A percentile compares a stretch with the other conserved stretches of the same genome.
phyloP scores from a whole-genome alignment of 108 stramenopile species.

The Nannochloropsis oceanica region DNA sequence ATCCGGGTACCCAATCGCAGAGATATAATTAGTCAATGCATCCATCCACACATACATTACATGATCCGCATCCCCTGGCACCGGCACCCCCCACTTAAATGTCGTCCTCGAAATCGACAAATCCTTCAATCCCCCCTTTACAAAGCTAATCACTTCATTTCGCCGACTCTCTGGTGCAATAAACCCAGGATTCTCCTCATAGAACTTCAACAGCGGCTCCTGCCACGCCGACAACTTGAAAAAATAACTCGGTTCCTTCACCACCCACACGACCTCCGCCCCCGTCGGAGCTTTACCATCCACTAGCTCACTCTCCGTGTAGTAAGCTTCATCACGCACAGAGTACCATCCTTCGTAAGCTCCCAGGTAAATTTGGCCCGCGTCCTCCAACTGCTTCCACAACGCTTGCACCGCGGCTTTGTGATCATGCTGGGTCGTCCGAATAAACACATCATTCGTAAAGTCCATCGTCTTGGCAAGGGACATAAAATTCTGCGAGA shows the following conservation, averaged over 20 bases:
- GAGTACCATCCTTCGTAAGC: conserved; percentile 95
- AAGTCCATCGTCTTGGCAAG: conserved; percentile 47
- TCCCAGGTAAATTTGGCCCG: conserved; percentile 74
- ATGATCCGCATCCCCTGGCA: conserved; percentile 71
- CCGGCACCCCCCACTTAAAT: conserved; percentile 81
- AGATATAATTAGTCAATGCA: conserved; percentile 87
- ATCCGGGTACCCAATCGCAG: conserved; percentile 71
- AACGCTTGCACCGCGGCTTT: conserved; percentile 54
- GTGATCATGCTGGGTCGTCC: conserved; percentile 73
- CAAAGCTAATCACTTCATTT: conserved; percentile 64
- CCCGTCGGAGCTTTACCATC: conserved; percentile 83
- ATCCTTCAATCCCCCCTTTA: conserved; percentile 65
- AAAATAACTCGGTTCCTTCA: conserved; percentile 90
- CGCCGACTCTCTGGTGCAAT: conserved; percentile 67
- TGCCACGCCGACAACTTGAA: conserved; percentile 70
- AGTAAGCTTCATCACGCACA: conserved; percentile 89
- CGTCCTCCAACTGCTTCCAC: conserved; percentile 60
- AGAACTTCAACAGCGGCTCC: conserved; percentile 60
- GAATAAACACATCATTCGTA: conserved; percentile 69
- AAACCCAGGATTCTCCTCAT: conserved; percentile 61
- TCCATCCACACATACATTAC: conserved; percentile 98
- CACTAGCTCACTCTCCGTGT: conserved; percentile 78
- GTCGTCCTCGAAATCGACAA: conserved; percentile 74
- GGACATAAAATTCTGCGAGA: conserved; percentile 5
- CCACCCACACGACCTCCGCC: conserved; percentile 75